Percentiles rank a stretch among this genome's conserved stretches.
phyloP scores from a whole-genome alignment of 2,329 filamentous ascomycete genomes.

The Fusarium coicis region DNA sequence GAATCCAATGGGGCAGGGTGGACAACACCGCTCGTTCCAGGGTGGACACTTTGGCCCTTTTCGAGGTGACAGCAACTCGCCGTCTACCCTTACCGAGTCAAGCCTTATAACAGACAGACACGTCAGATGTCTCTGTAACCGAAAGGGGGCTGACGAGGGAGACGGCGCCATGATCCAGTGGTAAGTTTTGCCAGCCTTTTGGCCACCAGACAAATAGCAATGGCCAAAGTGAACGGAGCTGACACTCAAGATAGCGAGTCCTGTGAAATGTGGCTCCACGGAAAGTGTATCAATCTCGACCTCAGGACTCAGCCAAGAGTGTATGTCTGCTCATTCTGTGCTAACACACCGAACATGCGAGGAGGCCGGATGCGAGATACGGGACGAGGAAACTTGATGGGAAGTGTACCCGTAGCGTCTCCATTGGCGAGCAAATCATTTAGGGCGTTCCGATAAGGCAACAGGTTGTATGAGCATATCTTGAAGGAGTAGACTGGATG shows the following conservation, averaged over 20 bases:
- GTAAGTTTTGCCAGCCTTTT: constrained; percentile 53
- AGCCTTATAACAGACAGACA: constrained; percentile 56
- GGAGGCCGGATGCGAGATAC: constrained; percentile 60
- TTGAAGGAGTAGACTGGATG: constrained; percentile 35
- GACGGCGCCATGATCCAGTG: constrained; percentile 72
- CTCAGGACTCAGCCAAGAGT: constrained; percentile 67
- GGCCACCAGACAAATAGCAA: neutral
- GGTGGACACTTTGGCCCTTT: constrained; percentile 48
- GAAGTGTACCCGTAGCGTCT: constrained; percentile 46
- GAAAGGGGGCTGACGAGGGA: constrained; percentile 56
- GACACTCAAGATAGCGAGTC: constrained; percentile 61
- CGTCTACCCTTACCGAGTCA: constrained; percentile 61
- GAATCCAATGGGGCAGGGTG: constrained; percentile 46
- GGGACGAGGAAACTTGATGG: constrained; percentile 47
- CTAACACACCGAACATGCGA: constrained; percentile 66
- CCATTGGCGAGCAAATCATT: constrained; percentile 57
- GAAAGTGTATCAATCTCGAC: constrained; percentile 70
- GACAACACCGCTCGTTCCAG: constrained; percentile 49
- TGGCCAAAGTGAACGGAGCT: constrained; percentile 2
- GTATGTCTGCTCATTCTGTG: constrained; percentile 73
- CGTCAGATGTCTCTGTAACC: constrained; percentile 68
- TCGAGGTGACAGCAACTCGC: constrained; percentile 58
- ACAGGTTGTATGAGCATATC: constrained; percentile 33
- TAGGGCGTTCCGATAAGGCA: constrained; percentile 53
- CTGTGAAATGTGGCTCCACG: constrained; percentile 73